Percentiles rank a stretch among this genome's conserved stretches.
Evolutionary conservation across 176 grass and related monocot species (phyloP).

Genomic region (Ananas comosus): DNA sequence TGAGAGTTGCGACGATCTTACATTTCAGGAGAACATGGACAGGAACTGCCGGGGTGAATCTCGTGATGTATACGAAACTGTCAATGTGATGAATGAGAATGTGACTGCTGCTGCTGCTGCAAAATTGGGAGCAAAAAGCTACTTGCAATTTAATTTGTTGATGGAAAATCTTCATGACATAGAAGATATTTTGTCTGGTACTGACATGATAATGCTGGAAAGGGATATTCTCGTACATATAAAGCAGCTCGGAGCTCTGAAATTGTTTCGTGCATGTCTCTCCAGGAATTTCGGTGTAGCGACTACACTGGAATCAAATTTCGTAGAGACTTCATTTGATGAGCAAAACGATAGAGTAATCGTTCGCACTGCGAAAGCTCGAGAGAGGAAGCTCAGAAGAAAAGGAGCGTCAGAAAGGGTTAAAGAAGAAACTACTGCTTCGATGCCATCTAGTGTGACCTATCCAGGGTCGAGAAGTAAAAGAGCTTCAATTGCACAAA

Average conservation of each 20-base stretch:
- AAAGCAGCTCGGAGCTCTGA: conserved; percentile 49
- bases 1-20: conserved; percentile 7
- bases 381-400: conserved; percentile 65
- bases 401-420: conserved; percentile 32
- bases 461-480: conserved; percentile 22
- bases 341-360: conserved; percentile 20
- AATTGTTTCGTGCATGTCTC: conserved; percentile 34
- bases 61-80: conserved; percentile 9
- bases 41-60: conserved; percentile 10
- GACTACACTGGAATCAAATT: conserved; percentile 21
- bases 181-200: conserved; percentile 44
- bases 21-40: conserved; percentile 24
- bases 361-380: conserved; percentile 45
- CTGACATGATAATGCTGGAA: conserved; percentile 40
- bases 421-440: conserved; percentile 18
- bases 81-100: conserved; percentile 20
- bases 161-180: conserved; percentile 61
- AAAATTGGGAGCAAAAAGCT: conserved; percentile 10
- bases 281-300: conserved; percentile 13
- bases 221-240: conserved; percentile 54
- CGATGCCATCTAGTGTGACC: conserved; percentile 36
- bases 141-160: conserved; percentile 37
- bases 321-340: conserved; percentile 12
- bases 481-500: conserved; percentile 26
- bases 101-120: conserved; percentile 25